Evolutionary conservation across 495 filamentous ascomycete genomes (phyloP).

Genomic region (Delitschia confertaspora): DNA sequence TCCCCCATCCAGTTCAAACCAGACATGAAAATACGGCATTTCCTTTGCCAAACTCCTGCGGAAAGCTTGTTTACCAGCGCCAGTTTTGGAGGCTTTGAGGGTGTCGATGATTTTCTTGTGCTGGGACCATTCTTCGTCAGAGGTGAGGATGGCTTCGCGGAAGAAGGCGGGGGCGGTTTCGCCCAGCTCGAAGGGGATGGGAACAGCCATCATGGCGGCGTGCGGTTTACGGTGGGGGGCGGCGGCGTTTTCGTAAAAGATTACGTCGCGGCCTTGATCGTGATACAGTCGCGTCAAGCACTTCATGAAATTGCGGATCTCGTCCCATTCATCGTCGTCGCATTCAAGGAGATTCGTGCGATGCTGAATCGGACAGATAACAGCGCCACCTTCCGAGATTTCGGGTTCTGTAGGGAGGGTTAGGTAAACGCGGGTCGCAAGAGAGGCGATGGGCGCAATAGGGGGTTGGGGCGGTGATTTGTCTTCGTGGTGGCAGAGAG

Average conservation of each 20-base stretch:
- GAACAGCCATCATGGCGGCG: conserved; percentile 77
- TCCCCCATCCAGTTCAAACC: conserved; percentile 88
- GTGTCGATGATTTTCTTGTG: conserved; percentile 93
- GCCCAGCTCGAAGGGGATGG: conserved; percentile 77
- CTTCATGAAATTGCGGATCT: conserved; percentile 98
- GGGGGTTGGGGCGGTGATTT: conserved; percentile 58
- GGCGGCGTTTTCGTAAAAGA: conserved; percentile 97
- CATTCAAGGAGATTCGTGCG: conserved; percentile 86
- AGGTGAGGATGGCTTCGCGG: conserved; percentile 78
- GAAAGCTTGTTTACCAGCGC: conserved; percentile 70
- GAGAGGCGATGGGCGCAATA: conserved; percentile 78
- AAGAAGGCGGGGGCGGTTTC: conserved; percentile 93
- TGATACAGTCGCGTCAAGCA: conserved; percentile 86
- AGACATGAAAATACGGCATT: conserved; percentile 98
- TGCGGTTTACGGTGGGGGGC: conserved; percentile 68
- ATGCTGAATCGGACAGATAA: conserved; percentile 86
- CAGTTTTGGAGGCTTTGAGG: conserved; percentile 49
- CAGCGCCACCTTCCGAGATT: conserved; percentile 68
- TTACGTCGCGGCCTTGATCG: conserved; percentile 76
- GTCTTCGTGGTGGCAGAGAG: conserved; percentile 89
- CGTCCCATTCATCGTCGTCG: conserved; percentile 98
- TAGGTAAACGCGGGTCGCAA: conserved; percentile 79
- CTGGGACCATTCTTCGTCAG: conserved; percentile 90
- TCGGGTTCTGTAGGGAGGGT: conserved; percentile 89
- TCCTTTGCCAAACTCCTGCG: conserved; percentile 78